phyloP scores from a whole-genome alignment of 176 grass and related monocot species.

The Ampelocalamus luodianensis region DNA sequence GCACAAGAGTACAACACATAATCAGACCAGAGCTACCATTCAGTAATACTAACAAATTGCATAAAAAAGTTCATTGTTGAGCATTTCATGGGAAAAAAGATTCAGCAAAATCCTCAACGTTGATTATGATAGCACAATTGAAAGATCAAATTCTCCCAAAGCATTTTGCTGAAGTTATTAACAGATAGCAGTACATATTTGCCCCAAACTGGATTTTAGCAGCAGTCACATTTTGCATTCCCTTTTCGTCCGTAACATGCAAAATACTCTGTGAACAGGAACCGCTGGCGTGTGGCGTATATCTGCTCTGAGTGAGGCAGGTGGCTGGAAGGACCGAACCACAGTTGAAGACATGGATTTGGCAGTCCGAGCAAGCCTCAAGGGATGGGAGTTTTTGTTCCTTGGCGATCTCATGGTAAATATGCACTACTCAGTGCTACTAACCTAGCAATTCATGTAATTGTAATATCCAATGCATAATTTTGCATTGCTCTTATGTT shows the following conservation, averaged over 20 bases:
- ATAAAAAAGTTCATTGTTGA: neutral
- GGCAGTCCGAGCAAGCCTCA: constrained; percentile 70
- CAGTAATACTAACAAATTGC: neutral
- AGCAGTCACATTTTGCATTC: neutral
- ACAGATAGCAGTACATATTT: neutral
- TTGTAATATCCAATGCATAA: neutral
- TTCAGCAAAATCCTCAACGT: neutral
- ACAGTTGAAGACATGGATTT: constrained; percentile 91
- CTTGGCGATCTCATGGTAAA: constrained; percentile 69
- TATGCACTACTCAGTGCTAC: neutral
- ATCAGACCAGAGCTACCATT: neutral
- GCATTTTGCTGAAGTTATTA: neutral
- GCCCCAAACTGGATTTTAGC: neutral
- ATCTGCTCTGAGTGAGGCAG: constrained; percentile 66
- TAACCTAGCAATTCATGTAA: neutral
- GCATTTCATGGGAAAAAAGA: neutral
- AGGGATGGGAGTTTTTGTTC: constrained; percentile 81
- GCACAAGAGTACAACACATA: neutral
- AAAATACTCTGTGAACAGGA: constrained; percentile 47
- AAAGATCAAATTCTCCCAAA: neutral
- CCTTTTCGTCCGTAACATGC: constrained; percentile 8
- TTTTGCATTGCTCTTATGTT: neutral
- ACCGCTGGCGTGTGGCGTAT: constrained; percentile 78
- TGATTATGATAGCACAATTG: neutral
- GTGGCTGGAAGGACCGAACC: constrained; percentile 80